A percentile compares a stretch with the other conserved stretches of the same genome.
phyloP scores from a whole-genome alignment of 148 eudicot species.

The Rhododendron henanense region DNA sequence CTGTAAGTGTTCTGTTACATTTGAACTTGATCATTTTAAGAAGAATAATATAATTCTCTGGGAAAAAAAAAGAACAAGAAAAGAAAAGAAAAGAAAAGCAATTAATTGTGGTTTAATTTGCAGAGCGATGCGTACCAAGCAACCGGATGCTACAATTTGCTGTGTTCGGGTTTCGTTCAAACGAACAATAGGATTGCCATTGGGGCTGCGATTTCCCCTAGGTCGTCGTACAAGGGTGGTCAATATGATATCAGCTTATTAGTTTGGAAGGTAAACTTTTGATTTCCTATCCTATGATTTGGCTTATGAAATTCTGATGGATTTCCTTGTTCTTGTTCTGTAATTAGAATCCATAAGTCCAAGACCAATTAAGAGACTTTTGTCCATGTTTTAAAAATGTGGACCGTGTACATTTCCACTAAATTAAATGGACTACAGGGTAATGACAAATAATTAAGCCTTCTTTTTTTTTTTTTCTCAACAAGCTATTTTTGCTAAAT shows the following conservation, averaged over 20 bases:
- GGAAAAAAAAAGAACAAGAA: neutral
- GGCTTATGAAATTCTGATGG: neutral
- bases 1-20: conserved; percentile 38
- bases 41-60: neutral
- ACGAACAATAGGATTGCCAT: conserved; percentile 26
- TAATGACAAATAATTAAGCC: too few species aligned
- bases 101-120: neutral
- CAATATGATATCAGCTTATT: conserved; percentile 83
- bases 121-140: conserved; percentile 36
- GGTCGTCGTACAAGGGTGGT: conserved; percentile 61
- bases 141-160: conserved; percentile 36
- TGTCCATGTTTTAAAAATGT: neutral
- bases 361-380: neutral
- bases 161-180: conserved; percentile 38
- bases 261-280: conserved; percentile 71
- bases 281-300: neutral
- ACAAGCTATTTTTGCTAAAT: too few species aligned
- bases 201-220: conserved; percentile 73
- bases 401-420: neutral
- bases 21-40: too few species aligned
- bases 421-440: too few species aligned
- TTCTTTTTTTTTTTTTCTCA: too few species aligned
- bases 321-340: neutral
- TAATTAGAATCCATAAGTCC: neutral
- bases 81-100: neutral